phyloP scores from a whole-genome alignment of 768 basidiomycete genomes.

The Chlorophyllum brunneum region DNA sequence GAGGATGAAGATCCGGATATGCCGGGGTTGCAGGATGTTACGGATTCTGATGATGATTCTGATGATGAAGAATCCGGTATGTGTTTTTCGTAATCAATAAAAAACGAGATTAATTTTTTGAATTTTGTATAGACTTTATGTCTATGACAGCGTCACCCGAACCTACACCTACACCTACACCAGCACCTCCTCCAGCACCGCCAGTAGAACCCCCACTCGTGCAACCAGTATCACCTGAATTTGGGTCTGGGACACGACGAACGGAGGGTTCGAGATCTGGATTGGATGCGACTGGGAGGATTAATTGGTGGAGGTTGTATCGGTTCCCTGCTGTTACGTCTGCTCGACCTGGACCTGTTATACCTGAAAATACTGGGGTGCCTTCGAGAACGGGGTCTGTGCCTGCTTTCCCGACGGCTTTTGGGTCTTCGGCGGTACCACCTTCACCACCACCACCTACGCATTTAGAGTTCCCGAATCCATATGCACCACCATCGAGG shows the following conservation, averaged over 20 bases:
- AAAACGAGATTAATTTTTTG: background rate
- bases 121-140: background rate
- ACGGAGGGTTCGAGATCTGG: background rate
- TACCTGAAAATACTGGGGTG: background rate
- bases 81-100: background rate
- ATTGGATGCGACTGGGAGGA: conserved; percentile 35
- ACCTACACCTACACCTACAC: background rate
- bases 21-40: conserved; percentile 12
- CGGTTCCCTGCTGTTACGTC: conserved; percentile 68
- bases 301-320: conserved; percentile 84
- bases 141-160: conserved; percentile 1
- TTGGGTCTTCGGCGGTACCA: background rate
- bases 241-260: no score
- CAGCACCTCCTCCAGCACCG: no score
- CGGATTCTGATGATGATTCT: conserved; percentile 8
- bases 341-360: conserved; percentile 15
- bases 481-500: background rate
- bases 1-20: conserved; percentile 20
- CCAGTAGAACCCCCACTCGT: background rate
- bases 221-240: no score
- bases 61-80: conserved; percentile 1
- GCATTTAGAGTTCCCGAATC: no score
- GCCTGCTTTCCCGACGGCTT: background rate
- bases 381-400: background rate
- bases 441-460: conserved; percentile 15